These are phyloP conservation scores for Wilcoxina mikolae DNA, from an alignment of 495 filamentous ascomycete genomes.

Conservation along the genomic window DNA sequence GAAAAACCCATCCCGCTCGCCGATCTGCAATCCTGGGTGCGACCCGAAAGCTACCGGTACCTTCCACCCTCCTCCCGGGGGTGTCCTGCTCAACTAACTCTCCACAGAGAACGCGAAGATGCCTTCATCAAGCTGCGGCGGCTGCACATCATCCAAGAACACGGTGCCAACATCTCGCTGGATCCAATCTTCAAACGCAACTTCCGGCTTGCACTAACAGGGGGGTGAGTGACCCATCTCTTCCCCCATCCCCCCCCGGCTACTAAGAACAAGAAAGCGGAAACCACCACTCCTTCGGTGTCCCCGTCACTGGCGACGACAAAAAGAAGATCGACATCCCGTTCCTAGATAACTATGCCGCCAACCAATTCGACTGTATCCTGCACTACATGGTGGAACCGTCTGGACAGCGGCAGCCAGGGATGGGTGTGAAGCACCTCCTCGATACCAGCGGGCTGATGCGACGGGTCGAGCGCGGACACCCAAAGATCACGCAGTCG, in stretches of 20 bases:
- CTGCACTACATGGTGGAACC: conserved; percentile 84
- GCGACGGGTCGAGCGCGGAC: conserved; percentile 37
- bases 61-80: conserved; percentile 8
- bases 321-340: conserved; percentile 43
- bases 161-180: conserved; percentile 12
- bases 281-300: conserved; percentile 73
- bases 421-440: conserved; percentile 65
- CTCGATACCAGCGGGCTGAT: conserved; percentile 69
- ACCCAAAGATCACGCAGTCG: conserved; percentile 63
- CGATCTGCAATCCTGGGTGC: conserved; percentile 75
- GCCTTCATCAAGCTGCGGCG: conserved; percentile 64
- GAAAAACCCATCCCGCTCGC: conserved; percentile 54
- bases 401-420: conserved; percentile 43
- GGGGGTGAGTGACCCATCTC: conserved; percentile 40
- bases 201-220: conserved; percentile 63
- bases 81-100: not conserved
- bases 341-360: conserved; percentile 74
- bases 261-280: no score
- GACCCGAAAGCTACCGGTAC: conserved; percentile 52
- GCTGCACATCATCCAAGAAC: conserved; percentile 57
- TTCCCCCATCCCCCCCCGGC: no score
- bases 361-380: conserved; percentile 85
- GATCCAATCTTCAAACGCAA: conserved; percentile 25
- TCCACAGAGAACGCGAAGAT: conserved; percentile 56
- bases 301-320: conserved; percentile 51